Percentiles rank a stretch among this genome's conserved stretches.
phyloP scores from a whole-genome alignment of 2,329 filamentous ascomycete species.

The Neonectria punicea region DNA sequence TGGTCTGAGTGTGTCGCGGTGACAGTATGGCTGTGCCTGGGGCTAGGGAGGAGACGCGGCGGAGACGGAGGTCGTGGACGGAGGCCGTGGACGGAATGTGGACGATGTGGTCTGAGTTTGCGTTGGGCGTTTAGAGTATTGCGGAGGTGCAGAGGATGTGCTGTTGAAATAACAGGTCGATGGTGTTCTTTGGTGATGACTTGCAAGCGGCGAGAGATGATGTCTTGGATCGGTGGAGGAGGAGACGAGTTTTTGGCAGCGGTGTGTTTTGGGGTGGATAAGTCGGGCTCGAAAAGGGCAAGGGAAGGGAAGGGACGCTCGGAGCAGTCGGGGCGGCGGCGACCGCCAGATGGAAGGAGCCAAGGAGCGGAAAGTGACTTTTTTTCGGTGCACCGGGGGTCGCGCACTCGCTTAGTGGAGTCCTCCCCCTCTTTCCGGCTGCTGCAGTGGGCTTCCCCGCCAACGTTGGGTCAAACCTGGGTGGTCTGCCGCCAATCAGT shows the following conservation, averaged over 20 bases:
- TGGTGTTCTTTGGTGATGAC: not conserved
- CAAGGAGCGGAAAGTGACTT: constrained; percentile 4
- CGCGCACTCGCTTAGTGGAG: constrained; percentile 2
- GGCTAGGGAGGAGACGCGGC: constrained; percentile 21
- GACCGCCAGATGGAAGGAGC: constrained; percentile 6
- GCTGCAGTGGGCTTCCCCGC: constrained; percentile 16
- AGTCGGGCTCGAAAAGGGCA: constrained; percentile 18
- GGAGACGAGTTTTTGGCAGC: constrained; percentile 22
- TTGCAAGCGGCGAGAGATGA: constrained; percentile 12
- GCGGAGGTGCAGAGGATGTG: not conserved
- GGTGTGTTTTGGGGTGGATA: constrained; percentile 25
- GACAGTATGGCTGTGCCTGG: constrained; percentile 14
- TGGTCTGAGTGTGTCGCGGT: constrained; percentile 30
- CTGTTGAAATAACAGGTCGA: not conserved
- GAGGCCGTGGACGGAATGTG: not conserved
- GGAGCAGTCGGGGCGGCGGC: constrained; percentile 18
- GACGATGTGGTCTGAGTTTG: not conserved
- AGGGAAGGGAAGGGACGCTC: constrained; percentile 11
- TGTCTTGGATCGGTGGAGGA: constrained; percentile 20
- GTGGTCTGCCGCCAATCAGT: constrained; percentile 6
- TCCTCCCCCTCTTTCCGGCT: constrained; percentile 1
- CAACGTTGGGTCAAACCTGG: constrained; percentile 4
- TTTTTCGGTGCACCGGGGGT: constrained; percentile 10
- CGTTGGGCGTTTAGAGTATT: not conserved
- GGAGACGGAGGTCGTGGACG: constrained; percentile 2